Base-by-base conservation (phyloP, 257 asterid species). In the Solanum ossicruentum region DNA sequence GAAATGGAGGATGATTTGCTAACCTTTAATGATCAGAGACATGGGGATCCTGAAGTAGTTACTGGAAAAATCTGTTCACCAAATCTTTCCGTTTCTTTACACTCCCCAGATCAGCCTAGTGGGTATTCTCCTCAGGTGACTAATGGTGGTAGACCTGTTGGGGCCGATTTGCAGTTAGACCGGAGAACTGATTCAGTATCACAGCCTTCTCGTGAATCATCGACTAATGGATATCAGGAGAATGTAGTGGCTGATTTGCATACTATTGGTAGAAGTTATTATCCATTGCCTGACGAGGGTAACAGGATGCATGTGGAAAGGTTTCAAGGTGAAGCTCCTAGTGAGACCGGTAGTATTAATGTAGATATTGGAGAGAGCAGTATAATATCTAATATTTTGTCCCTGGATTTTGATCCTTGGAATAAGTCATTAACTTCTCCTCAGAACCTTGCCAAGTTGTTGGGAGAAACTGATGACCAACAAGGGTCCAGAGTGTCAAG, bases 331-430 rank as follows among this genome's bases (percentile, higher is more conserved):
- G 93, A 88, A 89, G 85, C 83, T 58, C 83, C 90, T 70, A 75
- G 86, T 60, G 86, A 84, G 82, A 83, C 82, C 55, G 57, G n/a
- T 65, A 80, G 84, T 71, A 78, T 79, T 85, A 84, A 88, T 52
- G 71, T 54, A 79, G 91, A 89, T 87, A 84, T 77, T 39, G 99
- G 97, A 86, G 98, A 97, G 92, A 94, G 90, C 91, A 92, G 96
- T 93, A 92, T 95, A 88, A 94, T 95, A 89, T 91, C 98, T 47
- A 93, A 94, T 88, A 95, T 94, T 82, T 90, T 97, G 86, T 93
- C 98, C 3, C 87, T 94, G 92, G 97, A 94, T 87, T 90, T 89
- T 82, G 98, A 94, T 89, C 67, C 98, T 55, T 94, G 95, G 95
- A 93, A 90, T 73, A 95, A 89, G 72, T 85, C 98, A 32, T 84